Evolutionary conservation across 1,284 basidiomycete genomes (phyloP), one percentile per base, ranked within the genome.

Genomic region (Sanghuangporus weigelae): DNA sequence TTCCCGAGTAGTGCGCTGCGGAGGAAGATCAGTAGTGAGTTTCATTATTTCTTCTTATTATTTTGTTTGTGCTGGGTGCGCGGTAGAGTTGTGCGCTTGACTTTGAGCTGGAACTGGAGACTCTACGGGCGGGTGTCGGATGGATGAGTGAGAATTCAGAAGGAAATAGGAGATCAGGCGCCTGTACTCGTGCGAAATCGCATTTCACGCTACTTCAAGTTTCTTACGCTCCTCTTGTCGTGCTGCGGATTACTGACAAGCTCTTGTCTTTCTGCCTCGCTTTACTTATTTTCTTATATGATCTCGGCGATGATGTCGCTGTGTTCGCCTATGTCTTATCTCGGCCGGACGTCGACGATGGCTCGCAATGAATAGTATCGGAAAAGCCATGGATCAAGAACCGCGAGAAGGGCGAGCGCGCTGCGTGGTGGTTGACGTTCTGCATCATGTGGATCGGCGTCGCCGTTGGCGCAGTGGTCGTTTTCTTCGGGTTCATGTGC

Each of bases 311-410:
- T 48, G 11, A 14, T 57, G 39, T 39, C 11, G 50, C 10, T 6
- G n/a, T n/a, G 26, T 51, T n/a, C 19, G 1, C 31, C 11, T 12
- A 26, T 26, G 21, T 23, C 11, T 26, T 2, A 35, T 11, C 7
- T 12, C 7, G 11, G 48, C 7, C 10, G 48, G 21, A 7, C 21
- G 19, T 16, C 19, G 4, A 42, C 7, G 2, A 50, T 26, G 19
- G 31, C 19, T 16, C 14, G 14, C 26, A 42, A 4, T 31, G 26
- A 19, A 51, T 42, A 64, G 59, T 63, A 46, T 62, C 62, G 19
- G 73, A 75, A 66, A 89, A 89, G 72, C 87, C 87, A 12, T 90
- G 87, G 87, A 72, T 81, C 39, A 74, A 74, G 56, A 75, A 79
- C 60, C 79, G 77, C 62, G 81, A 82, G 62, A 74, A 78, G n/a